These are phyloP conservation scores for Rhizopus sp. DNA, from an alignment of 371 early-diverging fungal species.

Conservation along the genomic window DNA sequence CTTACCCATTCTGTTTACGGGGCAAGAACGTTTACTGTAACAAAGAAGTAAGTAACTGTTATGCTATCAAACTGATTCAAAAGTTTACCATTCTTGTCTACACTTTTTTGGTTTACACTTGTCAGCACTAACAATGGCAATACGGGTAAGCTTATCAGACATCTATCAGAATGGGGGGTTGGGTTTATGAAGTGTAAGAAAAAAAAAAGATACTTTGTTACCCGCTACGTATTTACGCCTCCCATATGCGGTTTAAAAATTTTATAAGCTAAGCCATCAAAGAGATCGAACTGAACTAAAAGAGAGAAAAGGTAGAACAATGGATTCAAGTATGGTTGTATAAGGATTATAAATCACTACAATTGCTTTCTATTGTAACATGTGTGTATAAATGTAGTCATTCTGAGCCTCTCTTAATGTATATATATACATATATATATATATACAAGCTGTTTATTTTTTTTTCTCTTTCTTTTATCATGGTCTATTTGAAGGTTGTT, in stretches of 20 bases:
- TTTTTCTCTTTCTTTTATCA: too few species aligned
- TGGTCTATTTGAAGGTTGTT: too few species aligned
- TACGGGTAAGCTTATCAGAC: conserved; percentile 84
- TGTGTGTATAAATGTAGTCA: too few species aligned
- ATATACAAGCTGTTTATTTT: too few species aligned
- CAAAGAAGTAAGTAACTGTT: conserved; percentile 6
- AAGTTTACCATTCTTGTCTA: conserved; percentile 94
- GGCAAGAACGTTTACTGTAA: conserved; percentile 81
- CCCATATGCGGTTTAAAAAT: conserved; percentile 15
- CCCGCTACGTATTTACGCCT: conserved; percentile 1
- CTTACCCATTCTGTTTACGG: conserved; percentile 83
- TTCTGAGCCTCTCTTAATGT: too few species aligned
- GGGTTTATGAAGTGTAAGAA: conserved; percentile 19
- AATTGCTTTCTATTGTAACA: too few species aligned
- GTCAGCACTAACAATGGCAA: conserved; percentile 97
- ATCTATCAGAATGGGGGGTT: conserved; percentile 37
- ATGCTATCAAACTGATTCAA: neutral
- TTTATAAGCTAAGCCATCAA: conserved; percentile 2
- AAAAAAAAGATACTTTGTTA: conserved; percentile 9
- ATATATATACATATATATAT: too few species aligned
- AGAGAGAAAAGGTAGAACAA: too few species aligned
- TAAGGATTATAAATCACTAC: too few species aligned
- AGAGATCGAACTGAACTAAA: too few species aligned
- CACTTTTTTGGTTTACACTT: conserved; percentile 99
- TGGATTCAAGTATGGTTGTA: too few species aligned